Base-by-base conservation (phyloP, 495 filamentous ascomycete genomes). In the Hyphodiscus hymeniophilus region DNA sequence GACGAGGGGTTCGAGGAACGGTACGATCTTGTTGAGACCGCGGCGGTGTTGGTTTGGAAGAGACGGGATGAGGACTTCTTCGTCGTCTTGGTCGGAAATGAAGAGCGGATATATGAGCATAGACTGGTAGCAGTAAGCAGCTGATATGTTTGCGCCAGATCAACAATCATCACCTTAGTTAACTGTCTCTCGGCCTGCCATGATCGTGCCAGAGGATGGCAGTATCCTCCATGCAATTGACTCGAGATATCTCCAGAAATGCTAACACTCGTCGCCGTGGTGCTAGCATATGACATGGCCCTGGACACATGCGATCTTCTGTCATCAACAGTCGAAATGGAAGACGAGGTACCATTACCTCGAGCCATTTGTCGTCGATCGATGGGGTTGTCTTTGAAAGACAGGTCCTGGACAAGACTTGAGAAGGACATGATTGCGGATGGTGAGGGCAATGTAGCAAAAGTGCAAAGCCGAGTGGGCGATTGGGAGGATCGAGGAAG, bases 51-150 rank as follows among this genome's bases (percentile, higher is more conserved):
- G 91, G 57, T 84, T 82, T 10, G 92, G 92, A 2, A 98, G 76
- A 32, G 89, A 94, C 33, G 89, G 81, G 39, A 98, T 91, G 8
- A 85, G 76, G 3, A 81, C 86, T 66, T 94, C 88, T 69, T 97
- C 91, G 58, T 98, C 85, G 13, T 87, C 83, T 46, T 85, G 79
- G 66, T 97, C 92, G 48, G 92, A 92, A 54, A 98, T 84, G 70
- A 98, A 98, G 35, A 98, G 76, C 2, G 92, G 92, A 65, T 94
- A 95, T 43, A 98, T 95, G 55, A 98, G 79, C 91, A 97, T 97
- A 26, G 89, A 89, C 91, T 95, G 55, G 3, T 15, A 2, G 17
- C 18, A 28, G 20, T 46, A 5, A 52, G 38, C 40, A 50, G 18
- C n/a, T 22, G 39, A 33, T 10, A 26, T 38, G 17, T 18, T 46